Base-by-base conservation (phyloP, 75 land plant species). In the Cryptomeria japonica region DNA sequence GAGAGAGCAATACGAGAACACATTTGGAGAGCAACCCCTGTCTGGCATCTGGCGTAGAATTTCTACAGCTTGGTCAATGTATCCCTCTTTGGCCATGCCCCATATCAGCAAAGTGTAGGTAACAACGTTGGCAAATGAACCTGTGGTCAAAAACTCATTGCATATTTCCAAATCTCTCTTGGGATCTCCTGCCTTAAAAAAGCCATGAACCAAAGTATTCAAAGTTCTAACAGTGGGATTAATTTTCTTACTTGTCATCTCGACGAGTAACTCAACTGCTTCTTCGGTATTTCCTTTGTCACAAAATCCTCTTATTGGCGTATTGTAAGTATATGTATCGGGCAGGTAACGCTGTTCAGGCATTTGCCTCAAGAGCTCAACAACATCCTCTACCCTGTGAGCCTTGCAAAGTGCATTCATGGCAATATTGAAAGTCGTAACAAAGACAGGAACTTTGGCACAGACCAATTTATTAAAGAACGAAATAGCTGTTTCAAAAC, bases 41-140 rank as follows among this genome's bases (percentile, higher is more conserved):
- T 41, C 78, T 56, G 46, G 68, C 94, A 91, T 94, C 80, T 88
- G 89, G 7, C 90, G 84, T 51, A 94, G 89, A 86, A 95, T 79
- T 37, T 10, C 77, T 83, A 85, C 16, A 0, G 95, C 96, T 80
- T 90, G 90, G 38, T 91, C 91, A 5, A 93, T 86, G 31, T 84
- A 88, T 15, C 92, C 87, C 44, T 75, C 83, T 89, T 89, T 95
- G 75, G 92, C 93, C 31, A 95, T 77, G 53, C 91, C 86, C 78
- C 87, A 72, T n/a, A 95, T 88, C 39, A 95, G 47, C 36, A 83
- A 89, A 32, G 79, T 88, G 70, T 92, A 92, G 4, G 91, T 94
- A 11, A 90, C 85, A 14, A 88, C 76, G 87, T 83, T 86, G 3
- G 91, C 89, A 25, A 32, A 28, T 22, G 88, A 90, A 80, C 83